phyloP scores from a whole-genome alignment of 352 stramenopile species.

The Phytopythium boreale region DNA sequence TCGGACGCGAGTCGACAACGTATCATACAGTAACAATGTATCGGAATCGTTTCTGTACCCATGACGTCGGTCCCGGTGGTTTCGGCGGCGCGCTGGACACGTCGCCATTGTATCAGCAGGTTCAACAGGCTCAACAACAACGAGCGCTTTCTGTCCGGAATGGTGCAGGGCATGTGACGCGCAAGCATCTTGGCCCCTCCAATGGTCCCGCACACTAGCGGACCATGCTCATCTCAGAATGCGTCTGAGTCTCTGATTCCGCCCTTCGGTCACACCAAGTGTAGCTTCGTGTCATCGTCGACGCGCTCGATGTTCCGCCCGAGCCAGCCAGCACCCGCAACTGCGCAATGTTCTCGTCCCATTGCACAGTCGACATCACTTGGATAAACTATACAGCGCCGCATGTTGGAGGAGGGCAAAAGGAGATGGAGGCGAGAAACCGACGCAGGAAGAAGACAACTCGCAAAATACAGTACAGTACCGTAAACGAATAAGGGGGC shows the following conservation, averaged over 20 bases:
- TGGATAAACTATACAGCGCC: neutral
- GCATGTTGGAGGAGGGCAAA: too few species aligned
- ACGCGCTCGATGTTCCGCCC: neutral
- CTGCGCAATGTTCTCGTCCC: neutral
- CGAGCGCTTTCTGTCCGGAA: neutral
- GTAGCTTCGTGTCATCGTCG: neutral
- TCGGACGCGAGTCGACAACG: too few species aligned
- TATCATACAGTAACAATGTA: too few species aligned
- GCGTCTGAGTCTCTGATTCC: neutral
- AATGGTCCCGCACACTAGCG: neutral
- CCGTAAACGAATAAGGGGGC: neutral
- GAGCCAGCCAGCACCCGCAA: neutral
- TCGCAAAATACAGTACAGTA: too few species aligned
- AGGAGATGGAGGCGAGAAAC: neutral
- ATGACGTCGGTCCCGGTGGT: neutral
- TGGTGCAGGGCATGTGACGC: neutral
- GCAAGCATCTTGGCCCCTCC: neutral
- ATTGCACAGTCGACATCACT: neutral
- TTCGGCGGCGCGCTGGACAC: neutral
- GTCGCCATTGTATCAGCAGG: neutral
- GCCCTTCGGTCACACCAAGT: neutral
- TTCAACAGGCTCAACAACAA: neutral
- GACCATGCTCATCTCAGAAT: neutral
- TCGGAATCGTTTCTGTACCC: too few species aligned
- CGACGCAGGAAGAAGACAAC: conserved; percentile 1